Evolutionary conservation across 1,284 basidiomycete genomes (phyloP).

Genomic region (Pholiota adiposa): DNA sequence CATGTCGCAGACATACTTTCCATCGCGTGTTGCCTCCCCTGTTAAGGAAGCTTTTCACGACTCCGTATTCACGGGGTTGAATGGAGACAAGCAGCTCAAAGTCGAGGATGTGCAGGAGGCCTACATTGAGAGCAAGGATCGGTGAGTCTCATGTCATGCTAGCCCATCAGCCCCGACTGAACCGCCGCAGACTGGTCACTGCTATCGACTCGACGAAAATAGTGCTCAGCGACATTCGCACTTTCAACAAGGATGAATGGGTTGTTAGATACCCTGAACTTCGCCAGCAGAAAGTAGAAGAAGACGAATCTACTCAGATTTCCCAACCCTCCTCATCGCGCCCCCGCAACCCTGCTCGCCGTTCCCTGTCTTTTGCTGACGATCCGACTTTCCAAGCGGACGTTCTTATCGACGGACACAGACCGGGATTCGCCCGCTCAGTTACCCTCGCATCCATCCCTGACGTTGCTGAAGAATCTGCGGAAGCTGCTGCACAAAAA

Average conservation of each 20-base stretch:
- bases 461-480: constrained; percentile 44
- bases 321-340: constrained; percentile 25
- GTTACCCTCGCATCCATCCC: constrained; percentile 58
- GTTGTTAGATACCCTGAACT: constrained; percentile 86
- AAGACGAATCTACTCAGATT: constrained; percentile 10
- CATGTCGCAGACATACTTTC: constrained; percentile 51
- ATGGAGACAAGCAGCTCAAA: constrained; percentile 50
- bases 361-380: constrained; percentile 83
- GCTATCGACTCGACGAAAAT: constrained; percentile 76
- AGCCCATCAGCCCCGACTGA: constrained; percentile 4
- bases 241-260: constrained; percentile 88
- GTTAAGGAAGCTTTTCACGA: constrained; percentile 34
- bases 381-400: constrained; percentile 73
- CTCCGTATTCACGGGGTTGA: constrained; percentile 30
- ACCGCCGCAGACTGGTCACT: constrained; percentile 61
- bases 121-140: constrained; percentile 72
- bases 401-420: constrained; percentile 59
- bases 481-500: constrained; percentile 28
- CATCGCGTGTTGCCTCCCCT: constrained; percentile 38
- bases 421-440: constrained; percentile 55
- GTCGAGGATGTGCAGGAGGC: constrained; percentile 74
- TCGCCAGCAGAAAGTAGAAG: constrained; percentile 41
- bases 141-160: constrained; percentile 44
- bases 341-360: constrained; percentile 49
- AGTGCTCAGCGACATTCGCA: constrained; percentile 74